Evolutionary conservation across 2,329 filamentous ascomycete genomes (phyloP).

Genomic region (Fusarium tricinctum): DNA sequence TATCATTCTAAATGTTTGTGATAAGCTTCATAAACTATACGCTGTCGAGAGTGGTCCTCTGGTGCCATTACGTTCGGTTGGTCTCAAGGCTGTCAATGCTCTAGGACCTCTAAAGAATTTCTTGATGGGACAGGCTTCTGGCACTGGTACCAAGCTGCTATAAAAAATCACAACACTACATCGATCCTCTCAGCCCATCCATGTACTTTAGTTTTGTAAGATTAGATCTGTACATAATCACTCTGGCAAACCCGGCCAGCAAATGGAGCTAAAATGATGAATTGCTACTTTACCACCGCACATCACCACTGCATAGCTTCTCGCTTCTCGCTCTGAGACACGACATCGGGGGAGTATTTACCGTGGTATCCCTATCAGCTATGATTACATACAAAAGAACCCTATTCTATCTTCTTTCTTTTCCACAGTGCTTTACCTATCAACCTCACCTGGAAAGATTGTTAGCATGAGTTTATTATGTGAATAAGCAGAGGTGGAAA

Average conservation of each 20-base stretch:
- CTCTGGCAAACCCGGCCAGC: conserved; percentile 18
- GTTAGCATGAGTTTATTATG: conserved; percentile 56
- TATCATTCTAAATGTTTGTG: conserved; percentile 81
- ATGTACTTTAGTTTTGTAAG: conserved; percentile 36
- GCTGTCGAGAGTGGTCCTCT: conserved; percentile 83
- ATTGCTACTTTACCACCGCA: conserved; percentile 46
- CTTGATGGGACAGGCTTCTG: conserved; percentile 82
- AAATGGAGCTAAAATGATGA: conserved; percentile 42
- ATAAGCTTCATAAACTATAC: conserved; percentile 94
- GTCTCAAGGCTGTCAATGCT: conserved; percentile 81
- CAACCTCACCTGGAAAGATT: conserved; percentile 67
- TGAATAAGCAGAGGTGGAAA: neutral
- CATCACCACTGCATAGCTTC: conserved; percentile 48
- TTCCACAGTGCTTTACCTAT: conserved; percentile 62
- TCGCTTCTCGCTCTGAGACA: conserved; percentile 48
- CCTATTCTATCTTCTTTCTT: conserved; percentile 52
- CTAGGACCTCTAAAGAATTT: conserved; percentile 83
- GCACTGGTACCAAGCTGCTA: conserved; percentile 64
- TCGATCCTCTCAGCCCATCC: neutral
- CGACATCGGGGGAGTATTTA: conserved; percentile 56
- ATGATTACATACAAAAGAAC: conserved; percentile 59
- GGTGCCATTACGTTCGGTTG: conserved; percentile 82
- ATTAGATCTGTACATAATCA: conserved; percentile 35
- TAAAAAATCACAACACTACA: conserved; percentile 35
- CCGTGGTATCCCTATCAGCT: conserved; percentile 55